phyloP scores from a whole-genome alignment of 2,329 filamentous ascomycete genomes.

The Chaetomiaceae sp. region DNA sequence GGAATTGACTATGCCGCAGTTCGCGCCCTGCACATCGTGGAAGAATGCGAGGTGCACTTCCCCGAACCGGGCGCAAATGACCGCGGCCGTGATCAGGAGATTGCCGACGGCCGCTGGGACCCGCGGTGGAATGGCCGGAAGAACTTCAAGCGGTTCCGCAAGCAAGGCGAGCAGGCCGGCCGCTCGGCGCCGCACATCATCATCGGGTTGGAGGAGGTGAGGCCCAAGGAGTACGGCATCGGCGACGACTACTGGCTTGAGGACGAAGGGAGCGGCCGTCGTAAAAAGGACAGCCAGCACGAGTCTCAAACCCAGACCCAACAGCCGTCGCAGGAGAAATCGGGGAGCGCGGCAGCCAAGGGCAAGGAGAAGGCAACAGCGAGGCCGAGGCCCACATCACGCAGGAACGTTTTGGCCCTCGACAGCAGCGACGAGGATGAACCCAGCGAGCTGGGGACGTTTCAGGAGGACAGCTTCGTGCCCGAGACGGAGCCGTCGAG shows the following conservation, averaged over 20 bases:
- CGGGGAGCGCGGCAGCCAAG: conserved; percentile 21
- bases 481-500: conserved; percentile 25
- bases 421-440: conserved; percentile 36
- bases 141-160: conserved; percentile 88
- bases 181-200: conserved; percentile 49
- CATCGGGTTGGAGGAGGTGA: conserved; percentile 64
- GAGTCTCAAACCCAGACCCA: conserved; percentile 17
- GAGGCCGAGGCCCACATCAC: background rate
- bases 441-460: conserved; percentile 9
- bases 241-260: conserved; percentile 73
- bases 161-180: conserved; percentile 44
- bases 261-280: conserved; percentile 32
- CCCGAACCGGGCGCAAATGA: conserved; percentile 19
- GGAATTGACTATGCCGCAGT: conserved; percentile 67
- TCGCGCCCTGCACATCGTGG: conserved; percentile 66
- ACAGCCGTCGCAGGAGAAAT: background rate
- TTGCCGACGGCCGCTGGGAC: conserved; percentile 64
- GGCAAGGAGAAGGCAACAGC: conserved; percentile 20
- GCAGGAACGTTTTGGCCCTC: conserved; percentile 25
- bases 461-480: conserved; percentile 15
- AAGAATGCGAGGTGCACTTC: conserved; percentile 61
- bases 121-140: conserved; percentile 87
- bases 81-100: conserved; percentile 42
- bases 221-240: conserved; percentile 64
- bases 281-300: conserved; percentile 20